Evolutionary conservation across 192 early-diverging fungal genomes (phyloP).

Genomic region (Backusella psychrophila): DNA sequence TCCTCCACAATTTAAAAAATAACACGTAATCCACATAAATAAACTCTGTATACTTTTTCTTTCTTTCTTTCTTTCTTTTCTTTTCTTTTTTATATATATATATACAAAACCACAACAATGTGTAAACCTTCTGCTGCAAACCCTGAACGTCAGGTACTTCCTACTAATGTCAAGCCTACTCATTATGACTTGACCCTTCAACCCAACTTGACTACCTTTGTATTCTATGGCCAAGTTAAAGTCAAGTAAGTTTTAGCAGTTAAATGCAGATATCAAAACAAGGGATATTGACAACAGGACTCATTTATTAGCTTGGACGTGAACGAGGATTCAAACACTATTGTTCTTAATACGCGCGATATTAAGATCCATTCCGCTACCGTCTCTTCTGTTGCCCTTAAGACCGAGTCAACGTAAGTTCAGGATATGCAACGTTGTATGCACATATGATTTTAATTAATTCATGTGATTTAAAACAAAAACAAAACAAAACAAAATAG

Average conservation of each 20-base stretch:
- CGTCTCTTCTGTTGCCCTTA: slow-evolving; percentile 40
- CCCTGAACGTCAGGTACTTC: slow-evolving; percentile 64
- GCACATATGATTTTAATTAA: background rate
- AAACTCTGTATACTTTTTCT: background rate
- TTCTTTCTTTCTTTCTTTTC: background rate
- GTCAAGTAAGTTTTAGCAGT: slow-evolving; percentile 53
- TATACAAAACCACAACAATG: background rate
- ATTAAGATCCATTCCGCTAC: slow-evolving; percentile 61
- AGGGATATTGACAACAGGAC: background rate
- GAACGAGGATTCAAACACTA: slow-evolving; percentile 58
- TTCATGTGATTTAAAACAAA: background rate
- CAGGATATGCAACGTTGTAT: background rate
- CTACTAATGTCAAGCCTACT: slow-evolving; percentile 77
- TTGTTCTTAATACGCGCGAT: slow-evolving; percentile 67
- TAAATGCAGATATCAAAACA: background rate
- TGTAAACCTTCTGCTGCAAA: slow-evolving; percentile 1
- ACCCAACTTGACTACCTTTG: slow-evolving; percentile 79
- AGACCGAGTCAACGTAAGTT: slow-evolving; percentile 54
- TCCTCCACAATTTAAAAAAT: background rate
- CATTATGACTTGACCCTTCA: slow-evolving; percentile 82
- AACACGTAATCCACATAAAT: slow-evolving; percentile 5
- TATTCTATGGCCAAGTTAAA: slow-evolving; percentile 74
- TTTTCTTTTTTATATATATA: background rate
- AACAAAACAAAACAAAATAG: background rate
- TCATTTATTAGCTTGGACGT: slow-evolving; percentile 47